Conservation (phyloP, 306 rosid species). For the Trifolium repens region DNA sequence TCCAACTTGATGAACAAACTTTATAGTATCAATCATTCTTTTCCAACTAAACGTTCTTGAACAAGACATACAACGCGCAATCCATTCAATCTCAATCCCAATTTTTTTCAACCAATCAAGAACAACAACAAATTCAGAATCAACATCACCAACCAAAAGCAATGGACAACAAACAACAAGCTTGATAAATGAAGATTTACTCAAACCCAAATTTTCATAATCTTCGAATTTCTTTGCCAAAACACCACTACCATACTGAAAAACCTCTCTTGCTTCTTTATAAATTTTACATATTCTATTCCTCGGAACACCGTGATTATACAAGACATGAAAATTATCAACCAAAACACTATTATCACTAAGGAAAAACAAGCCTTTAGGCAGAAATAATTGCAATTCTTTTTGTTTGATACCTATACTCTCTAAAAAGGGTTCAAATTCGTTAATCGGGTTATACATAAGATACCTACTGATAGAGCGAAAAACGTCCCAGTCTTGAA, state of each 20-base stretch:
- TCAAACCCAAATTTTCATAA: slow-evolving; percentile 71
- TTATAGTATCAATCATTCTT: slow-evolving; percentile 61
- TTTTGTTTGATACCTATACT: slow-evolving; percentile 67
- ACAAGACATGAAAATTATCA: slow-evolving; percentile 62
- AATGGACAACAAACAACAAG: slow-evolving; percentile 70
- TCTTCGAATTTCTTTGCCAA: slow-evolving; percentile 58
- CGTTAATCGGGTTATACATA: slow-evolving; percentile 74
- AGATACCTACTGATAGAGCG: slow-evolving; percentile 54
- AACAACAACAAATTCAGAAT: slow-evolving; percentile 52
- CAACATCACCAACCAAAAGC: slow-evolving; percentile 61
- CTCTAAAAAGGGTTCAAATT: slow-evolving; percentile 86
- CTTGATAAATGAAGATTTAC: slow-evolving; percentile 56
- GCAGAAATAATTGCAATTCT: slow-evolving; percentile 56
- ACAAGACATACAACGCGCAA: slow-evolving; percentile 57
- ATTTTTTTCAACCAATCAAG: slow-evolving; percentile 57
- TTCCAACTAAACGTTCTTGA: slow-evolving; percentile 60
- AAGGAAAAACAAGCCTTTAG: slow-evolving; percentile 54
- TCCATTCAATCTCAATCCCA: slow-evolving; percentile 66
- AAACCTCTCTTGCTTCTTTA: slow-evolving; percentile 65
- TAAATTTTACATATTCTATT: slow-evolving; percentile 68
- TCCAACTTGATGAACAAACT: slow-evolving; percentile 61
- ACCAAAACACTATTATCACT: slow-evolving; percentile 61
- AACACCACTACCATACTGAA: slow-evolving; percentile 53
- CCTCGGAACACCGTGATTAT: slow-evolving; percentile 66
- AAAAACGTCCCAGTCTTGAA: slow-evolving; percentile 39